Conservation (phyloP, 2,329 filamentous ascomycete genomes). For the Nothophoma quercina region DNA sequence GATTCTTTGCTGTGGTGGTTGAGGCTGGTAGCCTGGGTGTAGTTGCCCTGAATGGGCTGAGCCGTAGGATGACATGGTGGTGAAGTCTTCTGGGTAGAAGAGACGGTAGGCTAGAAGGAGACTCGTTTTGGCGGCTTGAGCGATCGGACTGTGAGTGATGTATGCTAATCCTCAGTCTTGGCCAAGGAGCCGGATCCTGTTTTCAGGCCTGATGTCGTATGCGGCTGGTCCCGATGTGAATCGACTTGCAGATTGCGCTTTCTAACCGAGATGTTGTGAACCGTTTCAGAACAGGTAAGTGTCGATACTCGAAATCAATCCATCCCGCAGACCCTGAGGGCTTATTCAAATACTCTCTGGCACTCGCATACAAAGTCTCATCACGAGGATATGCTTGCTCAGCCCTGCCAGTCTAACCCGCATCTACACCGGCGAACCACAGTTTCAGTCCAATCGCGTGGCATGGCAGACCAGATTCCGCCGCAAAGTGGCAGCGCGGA, state of each 20-base stretch:
- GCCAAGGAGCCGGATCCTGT: constrained; percentile 12
- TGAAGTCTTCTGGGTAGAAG: constrained; percentile 16
- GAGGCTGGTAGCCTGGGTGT: constrained; percentile 21
- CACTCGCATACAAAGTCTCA: not conserved
- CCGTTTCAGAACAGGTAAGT: not conserved
- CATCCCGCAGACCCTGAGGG: not conserved
- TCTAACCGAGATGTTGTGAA: constrained; percentile 1
- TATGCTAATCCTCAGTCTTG: constrained; percentile 8
- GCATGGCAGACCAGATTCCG: not conserved
- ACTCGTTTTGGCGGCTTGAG: constrained; percentile 9
- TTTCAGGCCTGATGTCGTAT: constrained; percentile 16
- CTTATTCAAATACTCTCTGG: not conserved
- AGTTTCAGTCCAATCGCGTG: constrained; percentile 1
- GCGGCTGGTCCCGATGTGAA: constrained; percentile 14
- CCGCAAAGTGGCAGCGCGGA: not conserved
- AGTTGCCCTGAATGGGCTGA: constrained; percentile 26
- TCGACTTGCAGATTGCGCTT: constrained; percentile 7
- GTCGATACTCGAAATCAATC: not conserved
- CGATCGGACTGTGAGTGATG: not conserved
- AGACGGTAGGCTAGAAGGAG: constrained; percentile 10
- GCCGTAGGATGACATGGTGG: constrained; percentile 33
- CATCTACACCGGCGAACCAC: constrained; percentile 7
- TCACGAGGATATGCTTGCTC: constrained; percentile 14
- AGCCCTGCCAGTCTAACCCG: constrained; percentile 16
- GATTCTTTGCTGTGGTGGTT: constrained; percentile 13